phyloP scores from a whole-genome alignment of 768 basidiomycete genomes.

The Zangia roseola region DNA sequence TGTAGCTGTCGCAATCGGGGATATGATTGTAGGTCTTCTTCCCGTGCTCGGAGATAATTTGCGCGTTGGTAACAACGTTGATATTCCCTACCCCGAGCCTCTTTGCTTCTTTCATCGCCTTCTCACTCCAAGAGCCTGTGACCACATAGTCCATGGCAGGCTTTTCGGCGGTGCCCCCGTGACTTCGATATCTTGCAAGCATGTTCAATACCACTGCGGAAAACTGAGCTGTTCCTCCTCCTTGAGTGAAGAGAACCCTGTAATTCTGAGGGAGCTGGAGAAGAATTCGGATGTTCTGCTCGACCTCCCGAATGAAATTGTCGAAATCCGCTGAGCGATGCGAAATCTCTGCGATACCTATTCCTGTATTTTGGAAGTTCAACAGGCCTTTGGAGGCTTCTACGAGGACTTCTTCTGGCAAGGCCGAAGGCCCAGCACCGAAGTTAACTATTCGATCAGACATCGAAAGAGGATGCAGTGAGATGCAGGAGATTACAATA shows the following conservation, averaged over 20 bases:
- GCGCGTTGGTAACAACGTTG: constrained; percentile 71
- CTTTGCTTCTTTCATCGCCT: constrained; percentile 79
- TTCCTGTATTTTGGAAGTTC: constrained; percentile 87
- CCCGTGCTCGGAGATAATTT: constrained; percentile 53
- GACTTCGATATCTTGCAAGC: constrained; percentile 78
- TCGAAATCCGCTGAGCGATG: constrained; percentile 92
- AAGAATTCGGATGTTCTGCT: constrained; percentile 68
- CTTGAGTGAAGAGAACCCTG: constrained; percentile 88
- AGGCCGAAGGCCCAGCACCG: constrained; percentile 90
- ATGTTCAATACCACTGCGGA: constrained; percentile 91
- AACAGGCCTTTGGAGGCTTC: constrained; percentile 84
- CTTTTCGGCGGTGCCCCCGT: constrained; percentile 55
- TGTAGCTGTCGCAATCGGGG: constrained; percentile 69
- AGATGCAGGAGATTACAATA: background rate
- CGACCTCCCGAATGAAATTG: constrained; percentile 59
- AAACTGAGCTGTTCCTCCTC: constrained; percentile 91
- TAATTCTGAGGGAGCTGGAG: constrained; percentile 84
- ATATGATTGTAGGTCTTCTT: constrained; percentile 77
- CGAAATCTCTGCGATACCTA: constrained; percentile 94
- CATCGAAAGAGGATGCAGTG: constrained; percentile 14
- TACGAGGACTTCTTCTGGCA: constrained; percentile 83
- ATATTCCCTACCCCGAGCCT: constrained; percentile 60
- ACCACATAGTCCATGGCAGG: constrained; percentile 83
- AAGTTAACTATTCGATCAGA: constrained; percentile 74
- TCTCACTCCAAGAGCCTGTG: constrained; percentile 91